Percentiles rank a stretch among this genome's conserved stretches.
These are phyloP conservation scores for Phaffia rhodozyma DNA, from an alignment of 1,284 basidiomycete genomes.

Conservation along the genomic window DNA sequence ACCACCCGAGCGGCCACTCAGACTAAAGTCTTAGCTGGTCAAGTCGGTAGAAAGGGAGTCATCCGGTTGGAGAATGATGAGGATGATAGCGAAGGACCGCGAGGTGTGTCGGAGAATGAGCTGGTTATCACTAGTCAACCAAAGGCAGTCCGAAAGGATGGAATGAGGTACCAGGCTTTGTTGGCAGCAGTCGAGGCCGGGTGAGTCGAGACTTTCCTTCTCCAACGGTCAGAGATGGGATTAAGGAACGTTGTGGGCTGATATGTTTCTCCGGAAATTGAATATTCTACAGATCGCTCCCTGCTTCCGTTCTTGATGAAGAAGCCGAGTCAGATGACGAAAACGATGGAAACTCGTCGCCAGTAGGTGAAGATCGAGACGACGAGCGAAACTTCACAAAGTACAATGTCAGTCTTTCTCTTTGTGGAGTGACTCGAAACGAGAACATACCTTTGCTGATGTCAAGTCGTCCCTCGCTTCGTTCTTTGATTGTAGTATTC, in stretches of 20 bases:
- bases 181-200: conserved; percentile 92
- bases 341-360: conserved; percentile 59
- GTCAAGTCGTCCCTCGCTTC: background rate
- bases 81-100: conserved; percentile 38
- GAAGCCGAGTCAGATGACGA: conserved; percentile 57
- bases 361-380: conserved; percentile 61
- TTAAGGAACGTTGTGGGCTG: background rate
- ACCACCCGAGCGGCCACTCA: conserved; percentile 93
- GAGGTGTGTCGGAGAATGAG: conserved; percentile 47
- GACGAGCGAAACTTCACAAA: conserved; percentile 94
- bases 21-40: conserved; percentile 74
- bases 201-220: conserved; percentile 35
- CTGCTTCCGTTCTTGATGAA: conserved; percentile 81
- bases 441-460: conserved; percentile 7
- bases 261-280: background rate
- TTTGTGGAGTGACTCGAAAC: background rate
- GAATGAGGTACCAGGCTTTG: conserved; percentile 85
- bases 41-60: conserved; percentile 46
- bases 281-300: conserved; percentile 49
- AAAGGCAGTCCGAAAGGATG: conserved; percentile 53
- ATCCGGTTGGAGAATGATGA: conserved; percentile 49
- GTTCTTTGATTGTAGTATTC: conserved; percentile 52
- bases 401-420: conserved; percentile 57
- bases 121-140: conserved; percentile 75
- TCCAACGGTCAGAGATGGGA: background rate